phyloP scores from a whole-genome alignment of 805 yeast genomes.

The Spathaspora hagerdaliae region DNA sequence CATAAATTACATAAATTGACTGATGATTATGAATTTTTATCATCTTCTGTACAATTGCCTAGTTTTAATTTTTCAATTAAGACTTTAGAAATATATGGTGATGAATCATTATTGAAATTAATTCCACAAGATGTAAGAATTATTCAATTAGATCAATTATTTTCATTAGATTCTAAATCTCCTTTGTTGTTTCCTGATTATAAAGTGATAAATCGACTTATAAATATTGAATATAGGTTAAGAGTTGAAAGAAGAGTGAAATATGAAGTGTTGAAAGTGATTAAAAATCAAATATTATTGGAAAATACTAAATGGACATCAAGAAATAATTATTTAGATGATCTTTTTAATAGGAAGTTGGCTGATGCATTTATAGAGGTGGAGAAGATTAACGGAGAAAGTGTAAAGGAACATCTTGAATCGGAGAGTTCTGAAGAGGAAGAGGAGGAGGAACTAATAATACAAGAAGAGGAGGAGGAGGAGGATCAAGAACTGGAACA shows the following conservation, averaged over 20 bases:
- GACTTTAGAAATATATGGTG: conserved; percentile 23
- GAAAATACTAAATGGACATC: conserved; percentile 33
- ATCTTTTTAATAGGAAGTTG: conserved; percentile 26
- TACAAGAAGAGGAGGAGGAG: conserved; percentile 13
- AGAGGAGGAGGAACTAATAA: conserved; percentile 21
- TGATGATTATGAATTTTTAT: conserved; percentile 20
- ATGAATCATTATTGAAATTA: conserved; percentile 15
- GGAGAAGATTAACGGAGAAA: conserved; percentile 24
- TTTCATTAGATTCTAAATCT: conserved; percentile 22
- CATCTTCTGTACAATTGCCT: conserved; percentile 22
- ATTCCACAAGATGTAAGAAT: conserved; percentile 6
- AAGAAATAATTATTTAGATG: conserved; percentile 26
- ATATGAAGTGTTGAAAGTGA: conserved; percentile 29
- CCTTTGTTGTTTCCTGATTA: conserved; percentile 25
- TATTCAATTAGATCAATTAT: conserved; percentile 17
- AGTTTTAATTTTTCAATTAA: conserved; percentile 21
- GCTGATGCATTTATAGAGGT: conserved; percentile 23
- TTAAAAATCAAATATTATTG: conserved; percentile 26
- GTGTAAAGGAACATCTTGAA: conserved; percentile 18
- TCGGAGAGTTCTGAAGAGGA: conserved; percentile 16
- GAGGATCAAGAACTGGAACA: conserved; percentile 9
- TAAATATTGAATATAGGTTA: conserved; percentile 30
- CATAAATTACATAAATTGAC: conserved; percentile 17
- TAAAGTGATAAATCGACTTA: conserved; percentile 23
- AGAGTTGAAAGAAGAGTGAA: conserved; percentile 30